Percentiles rank a stretch among this genome's conserved stretches.
phyloP scores from a whole-genome alignment of 2,329 filamentous ascomycete genomes.

The Scedosporium aurantiacum region DNA sequence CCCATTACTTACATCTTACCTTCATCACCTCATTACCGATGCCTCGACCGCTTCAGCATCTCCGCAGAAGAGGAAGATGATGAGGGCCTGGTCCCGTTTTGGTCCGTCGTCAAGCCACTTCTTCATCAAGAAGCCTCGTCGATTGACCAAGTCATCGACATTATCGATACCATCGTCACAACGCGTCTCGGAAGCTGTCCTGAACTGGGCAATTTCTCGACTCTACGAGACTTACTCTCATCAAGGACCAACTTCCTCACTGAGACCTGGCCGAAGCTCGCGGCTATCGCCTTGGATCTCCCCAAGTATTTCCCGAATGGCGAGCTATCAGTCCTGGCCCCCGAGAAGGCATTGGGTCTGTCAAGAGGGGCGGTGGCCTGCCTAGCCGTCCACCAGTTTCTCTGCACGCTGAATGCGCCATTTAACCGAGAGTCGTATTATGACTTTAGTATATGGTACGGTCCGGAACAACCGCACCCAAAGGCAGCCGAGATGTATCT shows the following conservation, averaged over 20 bases:
- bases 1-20: slow-evolving; percentile 7
- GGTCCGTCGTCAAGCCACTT: slow-evolving; percentile 16
- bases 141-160: slow-evolving; percentile 13
- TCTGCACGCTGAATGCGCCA: slow-evolving; percentile 15
- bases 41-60: slow-evolving; percentile 20
- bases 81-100: slow-evolving; percentile 15
- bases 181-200: slow-evolving; percentile 11
- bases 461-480: slow-evolving; percentile 19
- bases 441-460: slow-evolving; percentile 23
- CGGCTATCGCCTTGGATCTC: slow-evolving; percentile 13
- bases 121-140: slow-evolving; percentile 10
- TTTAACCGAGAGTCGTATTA: slow-evolving; percentile 17
- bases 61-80: slow-evolving; percentile 15
- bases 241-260: slow-evolving; percentile 7
- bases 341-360: slow-evolving; percentile 11
- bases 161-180: slow-evolving; percentile 18
- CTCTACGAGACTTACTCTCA: slow-evolving; percentile 11
- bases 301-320: slow-evolving; percentile 13
- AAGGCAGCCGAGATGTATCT: slow-evolving; percentile 19
- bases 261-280: slow-evolving; percentile 15
- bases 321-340: slow-evolving; percentile 11
- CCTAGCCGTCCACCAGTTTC: slow-evolving; percentile 21
- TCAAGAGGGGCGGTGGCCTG: slow-evolving; percentile 17
- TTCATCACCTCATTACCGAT: slow-evolving; percentile 9
- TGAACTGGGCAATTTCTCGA: slow-evolving; percentile 13